Percentiles rank a stretch among this genome's conserved stretches.
Conservation (phyloP, 2,329 filamentous ascomycete species). For the Hypoxylon sp. region DNA sequence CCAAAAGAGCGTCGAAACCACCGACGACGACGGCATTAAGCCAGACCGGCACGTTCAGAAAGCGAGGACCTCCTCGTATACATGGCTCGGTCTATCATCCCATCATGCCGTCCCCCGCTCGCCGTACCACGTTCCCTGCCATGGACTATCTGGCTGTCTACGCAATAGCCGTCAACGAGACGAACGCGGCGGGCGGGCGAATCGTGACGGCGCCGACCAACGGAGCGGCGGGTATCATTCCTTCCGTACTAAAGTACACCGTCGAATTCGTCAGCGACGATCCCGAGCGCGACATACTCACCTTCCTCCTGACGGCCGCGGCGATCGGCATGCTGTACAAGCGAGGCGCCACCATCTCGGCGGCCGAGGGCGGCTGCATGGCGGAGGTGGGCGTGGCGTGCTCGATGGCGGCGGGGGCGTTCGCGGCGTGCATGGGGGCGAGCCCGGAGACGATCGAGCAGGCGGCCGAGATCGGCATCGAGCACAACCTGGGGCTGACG, state of each 20-base stretch:
- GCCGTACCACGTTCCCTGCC: slow-evolving; percentile 57
- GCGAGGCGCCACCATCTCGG: slow-evolving; percentile 60
- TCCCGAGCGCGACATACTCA: slow-evolving; percentile 57
- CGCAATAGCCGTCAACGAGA: slow-evolving; percentile 61
- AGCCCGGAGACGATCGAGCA: slow-evolving; percentile 59
- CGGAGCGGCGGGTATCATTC: slow-evolving; percentile 60
- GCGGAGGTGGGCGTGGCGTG: slow-evolving; percentile 62
- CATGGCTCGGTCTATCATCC: slow-evolving; percentile 57
- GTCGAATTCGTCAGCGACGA: slow-evolving; percentile 60
- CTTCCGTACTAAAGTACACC: slow-evolving; percentile 59
- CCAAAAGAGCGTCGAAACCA: slow-evolving; percentile 9
- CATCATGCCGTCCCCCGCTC: slow-evolving; percentile 54
- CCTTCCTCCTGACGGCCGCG: slow-evolving; percentile 57
- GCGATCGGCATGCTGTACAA: slow-evolving; percentile 63
- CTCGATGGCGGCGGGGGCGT: slow-evolving; percentile 60
- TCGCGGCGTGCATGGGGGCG: slow-evolving; percentile 61
- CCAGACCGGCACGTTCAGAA: slow-evolving; percentile 33
- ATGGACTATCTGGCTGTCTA: slow-evolving; percentile 61
- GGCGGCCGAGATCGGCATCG: slow-evolving; percentile 61
- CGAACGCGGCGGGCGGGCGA: slow-evolving; percentile 59
- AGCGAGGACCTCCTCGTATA: slow-evolving; percentile 50
- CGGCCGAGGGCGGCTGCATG: slow-evolving; percentile 61
- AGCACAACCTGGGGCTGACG: slow-evolving; percentile 60
- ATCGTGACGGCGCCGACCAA: slow-evolving; percentile 62
- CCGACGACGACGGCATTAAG: slow-evolving; percentile 26